Conservation (phyloP, 108 stramenopile species). For the Bacterosira constricta region DNA sequence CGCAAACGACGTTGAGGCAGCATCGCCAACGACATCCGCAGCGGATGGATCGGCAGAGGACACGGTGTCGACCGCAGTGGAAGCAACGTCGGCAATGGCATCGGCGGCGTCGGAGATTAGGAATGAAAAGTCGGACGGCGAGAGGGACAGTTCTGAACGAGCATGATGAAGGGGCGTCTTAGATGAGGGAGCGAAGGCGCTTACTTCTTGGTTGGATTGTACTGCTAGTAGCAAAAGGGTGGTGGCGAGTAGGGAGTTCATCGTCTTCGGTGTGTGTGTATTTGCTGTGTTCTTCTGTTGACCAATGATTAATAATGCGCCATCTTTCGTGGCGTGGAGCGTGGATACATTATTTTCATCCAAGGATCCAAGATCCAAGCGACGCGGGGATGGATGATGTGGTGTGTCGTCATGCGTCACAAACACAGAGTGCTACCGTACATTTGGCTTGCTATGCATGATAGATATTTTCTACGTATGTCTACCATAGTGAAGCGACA, state of each 20-base stretch:
- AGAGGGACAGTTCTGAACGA: neutral
- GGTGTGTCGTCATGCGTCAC: too few species aligned
- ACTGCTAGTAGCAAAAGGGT: neutral
- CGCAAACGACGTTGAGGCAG: slow-evolving; percentile 4
- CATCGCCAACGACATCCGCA: neutral
- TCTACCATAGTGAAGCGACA: too few species aligned
- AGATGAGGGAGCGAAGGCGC: neutral
- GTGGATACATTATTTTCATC: too few species aligned
- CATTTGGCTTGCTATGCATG: too few species aligned
- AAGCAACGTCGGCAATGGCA: slow-evolving; percentile 8
- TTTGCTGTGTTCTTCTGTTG: too few species aligned
- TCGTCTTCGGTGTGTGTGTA: neutral
- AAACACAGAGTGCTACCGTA: too few species aligned
- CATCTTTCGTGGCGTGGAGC: too few species aligned
- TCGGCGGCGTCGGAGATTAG: slow-evolving; percentile 26
- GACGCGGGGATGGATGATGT: too few species aligned
- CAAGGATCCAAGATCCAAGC: too few species aligned
- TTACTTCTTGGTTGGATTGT: slow-evolving; percentile 1
- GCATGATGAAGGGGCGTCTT: neutral
- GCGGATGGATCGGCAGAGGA: neutral
- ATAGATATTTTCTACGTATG: too few species aligned
- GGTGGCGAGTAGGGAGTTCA: neutral
- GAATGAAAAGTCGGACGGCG: slow-evolving; percentile 7
- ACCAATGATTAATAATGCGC: too few species aligned
- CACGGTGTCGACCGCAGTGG: slow-evolving; percentile 1